phyloP scores from a whole-genome alignment of 2,329 filamentous ascomycete species.

The Penicillium occitanis region DNA sequence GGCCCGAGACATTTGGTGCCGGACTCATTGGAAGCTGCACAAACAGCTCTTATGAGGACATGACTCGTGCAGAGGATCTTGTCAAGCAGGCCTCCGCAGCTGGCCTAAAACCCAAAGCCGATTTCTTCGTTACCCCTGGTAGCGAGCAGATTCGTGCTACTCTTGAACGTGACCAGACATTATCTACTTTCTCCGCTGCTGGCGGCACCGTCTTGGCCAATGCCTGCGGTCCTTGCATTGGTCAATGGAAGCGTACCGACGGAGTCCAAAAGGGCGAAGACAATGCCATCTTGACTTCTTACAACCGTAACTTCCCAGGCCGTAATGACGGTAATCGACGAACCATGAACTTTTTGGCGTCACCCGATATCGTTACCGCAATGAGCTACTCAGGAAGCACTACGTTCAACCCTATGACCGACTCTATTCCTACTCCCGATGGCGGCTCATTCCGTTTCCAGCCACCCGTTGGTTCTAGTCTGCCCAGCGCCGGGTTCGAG shows the following conservation, averaged over 20 bases:
- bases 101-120: slow-evolving; percentile 83
- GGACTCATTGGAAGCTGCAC: slow-evolving; percentile 97
- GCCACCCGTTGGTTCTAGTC: slow-evolving; percentile 63
- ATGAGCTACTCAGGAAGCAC: slow-evolving; percentile 91
- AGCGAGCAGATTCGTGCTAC: slow-evolving; percentile 97
- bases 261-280: slow-evolving; percentile 77
- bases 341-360: slow-evolving; percentile 98
- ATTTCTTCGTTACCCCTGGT: slow-evolving; percentile 95
- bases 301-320: slow-evolving; percentile 97
- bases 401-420: slow-evolving; percentile 94
- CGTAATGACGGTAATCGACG: slow-evolving; percentile 95
- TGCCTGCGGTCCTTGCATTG: slow-evolving; percentile 90
- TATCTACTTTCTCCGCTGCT: slow-evolving; percentile 79
- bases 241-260: slow-evolving; percentile 92
- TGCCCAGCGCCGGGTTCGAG: slow-evolving; percentile 74
- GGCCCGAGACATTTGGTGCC: slow-evolving; percentile 88
- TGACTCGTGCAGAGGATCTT: slow-evolving; percentile 90
- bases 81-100: slow-evolving; percentile 87
- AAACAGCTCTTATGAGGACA: slow-evolving; percentile 98
- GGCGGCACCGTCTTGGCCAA: slow-evolving; percentile 91
- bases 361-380: slow-evolving; percentile 92
- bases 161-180: slow-evolving; percentile 81
- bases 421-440: slow-evolving; percentile 74
- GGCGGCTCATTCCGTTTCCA: slow-evolving; percentile 83
- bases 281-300: slow-evolving; percentile 95